Evolutionary conservation across 1,139 yeast species (phyloP).

Genomic region (Nakaseomyces nivariensis): DNA sequence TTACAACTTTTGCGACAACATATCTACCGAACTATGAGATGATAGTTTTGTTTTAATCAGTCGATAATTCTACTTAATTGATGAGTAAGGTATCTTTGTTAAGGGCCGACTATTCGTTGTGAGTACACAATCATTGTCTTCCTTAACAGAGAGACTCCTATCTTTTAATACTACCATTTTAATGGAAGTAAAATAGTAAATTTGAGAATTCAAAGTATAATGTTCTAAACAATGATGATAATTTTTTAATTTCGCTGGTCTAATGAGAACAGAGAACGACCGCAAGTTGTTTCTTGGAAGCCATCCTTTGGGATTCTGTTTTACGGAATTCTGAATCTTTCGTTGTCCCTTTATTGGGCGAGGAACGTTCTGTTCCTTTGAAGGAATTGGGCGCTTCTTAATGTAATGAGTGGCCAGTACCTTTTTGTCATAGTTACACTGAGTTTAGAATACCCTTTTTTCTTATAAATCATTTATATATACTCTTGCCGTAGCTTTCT

Average conservation of each 20-base stretch:
- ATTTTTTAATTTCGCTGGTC: slow-evolving; percentile 23
- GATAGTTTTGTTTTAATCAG: too few species aligned
- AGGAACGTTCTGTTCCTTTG: slow-evolving; percentile 3
- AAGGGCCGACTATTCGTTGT: neutral
- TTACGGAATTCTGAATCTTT: slow-evolving; percentile 13
- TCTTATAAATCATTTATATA: neutral
- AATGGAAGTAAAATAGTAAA: too few species aligned
- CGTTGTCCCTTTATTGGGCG: slow-evolving; percentile 8
- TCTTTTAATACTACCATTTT: neutral
- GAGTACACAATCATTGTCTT: neutral
- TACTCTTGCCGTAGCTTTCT: too few species aligned
- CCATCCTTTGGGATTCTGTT: slow-evolving; percentile 15
- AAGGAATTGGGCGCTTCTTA: slow-evolving; percentile 21
- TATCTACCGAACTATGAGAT: too few species aligned
- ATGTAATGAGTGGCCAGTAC: slow-evolving; percentile 31
- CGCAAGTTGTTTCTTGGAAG: slow-evolving; percentile 17
- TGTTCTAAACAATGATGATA: slow-evolving; percentile 19
- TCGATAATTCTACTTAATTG: too few species aligned
- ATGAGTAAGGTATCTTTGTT: neutral
- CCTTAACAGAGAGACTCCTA: neutral
- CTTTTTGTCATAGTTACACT: slow-evolving; percentile 33
- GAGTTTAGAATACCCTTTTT: slow-evolving; percentile 11
- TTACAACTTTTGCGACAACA: too few species aligned
- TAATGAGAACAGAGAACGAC: slow-evolving; percentile 27
- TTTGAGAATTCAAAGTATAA: neutral